These are phyloP conservation scores for Venturia aucupariae DNA, from an alignment of 2,329 filamentous ascomycete species.

Conservation along the genomic window DNA sequence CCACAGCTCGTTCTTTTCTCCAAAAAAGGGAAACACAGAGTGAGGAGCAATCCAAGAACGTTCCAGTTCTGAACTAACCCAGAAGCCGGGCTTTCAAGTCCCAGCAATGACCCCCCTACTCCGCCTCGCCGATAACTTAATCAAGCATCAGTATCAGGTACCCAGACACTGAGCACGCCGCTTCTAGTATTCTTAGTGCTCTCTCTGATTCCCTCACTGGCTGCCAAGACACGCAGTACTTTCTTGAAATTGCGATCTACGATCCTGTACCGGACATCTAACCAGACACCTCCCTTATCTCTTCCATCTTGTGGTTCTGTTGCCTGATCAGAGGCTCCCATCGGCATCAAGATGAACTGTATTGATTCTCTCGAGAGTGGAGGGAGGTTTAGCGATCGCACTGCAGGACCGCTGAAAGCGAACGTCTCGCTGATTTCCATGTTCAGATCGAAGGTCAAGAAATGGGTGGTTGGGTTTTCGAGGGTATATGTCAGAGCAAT, in stretches of 20 bases:
- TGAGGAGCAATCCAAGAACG: not conserved
- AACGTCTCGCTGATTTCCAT: conserved; percentile 94
- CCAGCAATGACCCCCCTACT: not conserved
- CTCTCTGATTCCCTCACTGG: conserved; percentile 8
- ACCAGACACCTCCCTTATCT: not conserved
- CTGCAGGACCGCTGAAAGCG: conserved; percentile 84
- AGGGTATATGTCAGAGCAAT: conserved; percentile 55
- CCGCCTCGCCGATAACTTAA: not conserved
- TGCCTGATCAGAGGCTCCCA: conserved; percentile 22
- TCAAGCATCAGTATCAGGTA: not conserved
- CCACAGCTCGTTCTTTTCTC: not conserved
- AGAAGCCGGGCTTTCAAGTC: not conserved
- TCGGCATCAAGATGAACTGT: conserved; percentile 66
- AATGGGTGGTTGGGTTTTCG: conserved; percentile 91
- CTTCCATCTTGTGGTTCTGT: not conserved
- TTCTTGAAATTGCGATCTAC: conserved; percentile 13
- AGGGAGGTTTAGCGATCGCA: conserved; percentile 68
- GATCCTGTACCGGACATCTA: conserved; percentile 12
- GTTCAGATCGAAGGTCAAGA: conserved; percentile 80
- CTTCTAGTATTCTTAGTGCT: not conserved
- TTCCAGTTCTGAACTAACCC: not conserved
- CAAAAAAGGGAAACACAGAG: not conserved
- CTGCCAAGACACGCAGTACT: conserved; percentile 1
- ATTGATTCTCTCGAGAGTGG: conserved; percentile 68
- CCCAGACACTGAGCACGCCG: conserved; percentile 4